A percentile compares a stretch with the other conserved stretches of the same genome.
Evolutionary conservation across 148 eudicot genomes (phyloP).

Genomic region (Suaeda aralocaspica): DNA sequence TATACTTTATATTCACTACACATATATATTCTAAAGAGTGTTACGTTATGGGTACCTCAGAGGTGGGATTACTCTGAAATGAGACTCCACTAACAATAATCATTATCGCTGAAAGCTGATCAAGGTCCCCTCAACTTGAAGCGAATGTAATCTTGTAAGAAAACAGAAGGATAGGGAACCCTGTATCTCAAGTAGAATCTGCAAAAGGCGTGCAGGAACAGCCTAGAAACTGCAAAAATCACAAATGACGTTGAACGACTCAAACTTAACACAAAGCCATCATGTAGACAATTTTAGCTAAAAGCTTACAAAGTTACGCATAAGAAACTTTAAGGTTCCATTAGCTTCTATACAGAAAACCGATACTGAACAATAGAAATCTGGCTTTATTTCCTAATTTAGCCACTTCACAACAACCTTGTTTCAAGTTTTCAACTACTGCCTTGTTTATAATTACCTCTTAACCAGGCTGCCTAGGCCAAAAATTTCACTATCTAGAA

Average conservation of each 20-base stretch:
- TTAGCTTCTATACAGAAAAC: not conserved
- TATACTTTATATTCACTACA: not conserved
- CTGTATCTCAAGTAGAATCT: not conserved
- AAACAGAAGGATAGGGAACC: not conserved
- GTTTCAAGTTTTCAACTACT: not conserved
- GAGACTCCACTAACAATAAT: conserved; percentile 46
- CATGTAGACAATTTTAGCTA: not conserved
- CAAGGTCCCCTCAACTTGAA: not conserved
- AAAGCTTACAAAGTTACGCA: not conserved
- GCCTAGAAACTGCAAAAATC: conserved; percentile 3
- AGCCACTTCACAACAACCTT: not conserved
- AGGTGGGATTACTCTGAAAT: conserved; percentile 28
- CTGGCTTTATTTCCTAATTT: not conserved
- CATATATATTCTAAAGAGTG: too few species aligned
- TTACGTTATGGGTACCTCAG: conserved; percentile 15
- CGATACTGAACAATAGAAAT: not conserved
- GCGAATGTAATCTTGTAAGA: not conserved
- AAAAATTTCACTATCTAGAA: not conserved
- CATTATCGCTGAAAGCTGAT: conserved; percentile 26
- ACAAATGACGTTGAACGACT: not conserved
- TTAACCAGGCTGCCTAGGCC: not conserved
- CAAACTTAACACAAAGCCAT: not conserved
- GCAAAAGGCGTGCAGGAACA: not conserved
- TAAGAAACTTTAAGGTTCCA: not conserved
- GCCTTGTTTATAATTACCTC: not conserved